A percentile compares a stretch with the other conserved stretches of the same genome.
Evolutionary conservation across 768 basidiomycete species (phyloP).

Genomic region (Dioszegia crocea): DNA sequence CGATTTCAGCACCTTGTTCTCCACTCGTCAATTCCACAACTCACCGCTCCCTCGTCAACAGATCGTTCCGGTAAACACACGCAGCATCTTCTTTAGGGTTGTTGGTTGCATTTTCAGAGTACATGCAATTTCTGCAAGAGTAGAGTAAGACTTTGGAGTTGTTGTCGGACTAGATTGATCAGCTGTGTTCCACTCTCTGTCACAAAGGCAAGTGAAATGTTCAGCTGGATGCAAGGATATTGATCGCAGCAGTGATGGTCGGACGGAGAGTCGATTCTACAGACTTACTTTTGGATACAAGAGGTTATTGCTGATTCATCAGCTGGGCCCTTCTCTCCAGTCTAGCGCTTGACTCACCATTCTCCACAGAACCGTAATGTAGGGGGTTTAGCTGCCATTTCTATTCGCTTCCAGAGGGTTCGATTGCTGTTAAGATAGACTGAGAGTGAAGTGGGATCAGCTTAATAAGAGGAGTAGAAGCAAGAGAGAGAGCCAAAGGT

Average conservation of each 20-base stretch:
- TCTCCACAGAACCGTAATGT: slow-evolving; percentile 84
- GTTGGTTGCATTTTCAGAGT: slow-evolving; percentile 65
- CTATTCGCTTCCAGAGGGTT: too few relatives aligned
- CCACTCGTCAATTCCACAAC: slow-evolving; percentile 19
- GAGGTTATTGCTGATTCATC: slow-evolving; percentile 67
- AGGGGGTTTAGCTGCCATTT: slow-evolving; percentile 21
- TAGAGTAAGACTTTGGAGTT: slow-evolving; percentile 81
- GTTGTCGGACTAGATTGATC: slow-evolving; percentile 65
- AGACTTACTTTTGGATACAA: slow-evolving; percentile 63
- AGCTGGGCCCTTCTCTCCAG: background rate
- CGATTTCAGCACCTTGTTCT: background rate
- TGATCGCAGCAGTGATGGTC: too few relatives aligned
- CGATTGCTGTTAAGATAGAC: background rate
- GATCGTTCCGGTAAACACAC: slow-evolving; percentile 88
- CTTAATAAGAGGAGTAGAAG: too few relatives aligned
- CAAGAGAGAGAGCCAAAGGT: too few relatives aligned
- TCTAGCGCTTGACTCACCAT: slow-evolving; percentile 50
- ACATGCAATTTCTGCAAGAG: slow-evolving; percentile 82
- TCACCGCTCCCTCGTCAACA: slow-evolving; percentile 88
- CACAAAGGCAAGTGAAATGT: background rate
- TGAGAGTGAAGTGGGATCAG: too few relatives aligned
- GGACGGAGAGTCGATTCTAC: too few relatives aligned
- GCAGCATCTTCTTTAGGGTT: slow-evolving; percentile 49
- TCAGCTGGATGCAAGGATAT: background rate
- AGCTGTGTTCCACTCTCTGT: background rate